Base-by-base conservation (phyloP, 2,329 filamentous ascomycete genomes). In the Aspergillus terreus region DNA sequence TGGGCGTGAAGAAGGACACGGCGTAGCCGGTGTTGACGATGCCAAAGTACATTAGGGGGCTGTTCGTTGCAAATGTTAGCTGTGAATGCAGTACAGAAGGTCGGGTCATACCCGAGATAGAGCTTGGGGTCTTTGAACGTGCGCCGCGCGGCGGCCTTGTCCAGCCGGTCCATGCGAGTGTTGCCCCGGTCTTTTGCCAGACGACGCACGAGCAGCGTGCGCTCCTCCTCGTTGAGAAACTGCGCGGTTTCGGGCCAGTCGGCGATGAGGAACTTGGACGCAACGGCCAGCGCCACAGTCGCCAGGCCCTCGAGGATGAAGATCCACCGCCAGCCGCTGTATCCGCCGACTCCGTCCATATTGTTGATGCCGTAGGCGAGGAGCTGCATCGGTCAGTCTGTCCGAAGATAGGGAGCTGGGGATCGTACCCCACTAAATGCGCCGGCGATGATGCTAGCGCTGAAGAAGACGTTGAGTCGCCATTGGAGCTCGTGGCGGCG, bases 31-130 rank as follows among this genome's bases (percentile, higher is more conserved):
- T 72, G 27, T 71, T 75, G 32, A 76, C 72, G 44, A 85, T 82
- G 7, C 84, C 82, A 75, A 84, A 85, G 60, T 83, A 84, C 32
- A 87, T 81, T 46, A 86, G 73, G 4, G 85, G 57, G 9, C 69
- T 71, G 48, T 30, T 71, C 63, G 12, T 38, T 61, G 60, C 7
- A 35, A 2, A 10, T 32, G 4, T 10, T 62, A 52, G 52, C 23
- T 23, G 23, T 5, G 23, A 6, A 23, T 23, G 23, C 23, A 23
- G 23, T 23, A 6, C 23, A 23, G 23, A 23, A 23, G 23, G 6
- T 23, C 23, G 6, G 6, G 6, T 2, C 23, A 23, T 60, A 68
- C 52, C 69, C 71, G 10, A 76, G 66, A 58, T 74, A 77, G 4
- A 64, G 52, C 49, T 64, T 64, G 27, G 57, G 47, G 38, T 80